These are phyloP conservation scores for Tricholoma sp. DNA, from an alignment of 768 basidiomycete species.

Conservation along the genomic window DNA sequence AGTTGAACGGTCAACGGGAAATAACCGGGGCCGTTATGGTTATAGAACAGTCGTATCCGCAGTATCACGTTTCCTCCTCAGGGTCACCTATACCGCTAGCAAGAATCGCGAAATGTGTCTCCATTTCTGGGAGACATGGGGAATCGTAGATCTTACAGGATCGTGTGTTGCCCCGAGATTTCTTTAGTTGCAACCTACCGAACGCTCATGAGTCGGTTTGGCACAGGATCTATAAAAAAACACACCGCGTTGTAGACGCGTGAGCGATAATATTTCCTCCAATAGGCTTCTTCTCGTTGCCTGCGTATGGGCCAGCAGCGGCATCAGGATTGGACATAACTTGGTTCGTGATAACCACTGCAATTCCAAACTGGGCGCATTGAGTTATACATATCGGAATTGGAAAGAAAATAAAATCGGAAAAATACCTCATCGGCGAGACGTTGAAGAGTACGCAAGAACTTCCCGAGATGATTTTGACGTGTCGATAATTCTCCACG, in stretches of 20 bases:
- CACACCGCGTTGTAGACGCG: slow-evolving; percentile 92
- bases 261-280: slow-evolving; percentile 99
- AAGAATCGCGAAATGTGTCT: slow-evolving; percentile 92
- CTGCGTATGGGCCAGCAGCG: slow-evolving; percentile 79
- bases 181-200: slow-evolving; percentile 70
- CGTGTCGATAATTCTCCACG: slow-evolving; percentile 93
- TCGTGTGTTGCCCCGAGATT: slow-evolving; percentile 86
- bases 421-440: slow-evolving; percentile 86
- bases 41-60: no score
- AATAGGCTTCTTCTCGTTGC: slow-evolving; percentile 96
- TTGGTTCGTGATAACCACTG: slow-evolving; percentile 96
- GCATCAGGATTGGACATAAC: slow-evolving; percentile 99
- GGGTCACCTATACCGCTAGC: slow-evolving; percentile 91
- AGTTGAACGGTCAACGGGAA: no score
- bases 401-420: slow-evolving; percentile 8
- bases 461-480: slow-evolving; percentile 94
- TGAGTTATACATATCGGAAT: slow-evolving; percentile 6
- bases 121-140: slow-evolving; percentile 94
- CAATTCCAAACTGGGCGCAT: slow-evolving; percentile 79
- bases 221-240: neutral
- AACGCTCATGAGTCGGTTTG: slow-evolving; percentile 30
- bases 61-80: slow-evolving; percentile 67
- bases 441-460: slow-evolving; percentile 86
- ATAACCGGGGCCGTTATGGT: no score
- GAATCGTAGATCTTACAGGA: slow-evolving; percentile 98